Evolutionary conservation across 345 rosid species (phyloP).

Genomic region (Rhodamnia rubescens): DNA sequence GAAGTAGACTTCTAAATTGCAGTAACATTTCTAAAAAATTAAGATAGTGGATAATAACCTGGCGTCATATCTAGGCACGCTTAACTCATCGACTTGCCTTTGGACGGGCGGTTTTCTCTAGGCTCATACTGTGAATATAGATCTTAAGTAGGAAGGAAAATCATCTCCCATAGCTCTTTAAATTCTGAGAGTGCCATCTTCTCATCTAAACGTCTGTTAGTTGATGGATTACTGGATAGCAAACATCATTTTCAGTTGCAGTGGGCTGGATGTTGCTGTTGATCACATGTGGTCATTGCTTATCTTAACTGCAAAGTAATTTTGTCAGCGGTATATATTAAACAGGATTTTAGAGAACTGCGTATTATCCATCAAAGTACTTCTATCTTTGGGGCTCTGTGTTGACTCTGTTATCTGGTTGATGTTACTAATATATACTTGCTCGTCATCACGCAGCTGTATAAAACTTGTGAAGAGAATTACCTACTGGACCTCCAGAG

Average conservation of each 20-base stretch:
- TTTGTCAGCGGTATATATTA: not conserved
- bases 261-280: not conserved
- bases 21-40: not conserved
- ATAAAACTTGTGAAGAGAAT: constrained; percentile 79
- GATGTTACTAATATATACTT: not conserved
- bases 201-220: not conserved
- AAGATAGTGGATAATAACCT: not conserved
- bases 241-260: not conserved
- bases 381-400: not conserved
- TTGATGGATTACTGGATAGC: not conserved
- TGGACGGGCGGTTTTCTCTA: not conserved
- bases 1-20: not conserved
- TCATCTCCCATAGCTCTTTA: not conserved
- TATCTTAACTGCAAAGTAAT: not conserved
- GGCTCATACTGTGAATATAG: not conserved
- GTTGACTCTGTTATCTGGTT: not conserved
- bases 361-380: not conserved
- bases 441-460: constrained; percentile 38
- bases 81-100: not conserved
- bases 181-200: not conserved
- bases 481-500: constrained; percentile 83
- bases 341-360: not conserved
- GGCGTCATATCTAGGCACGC: not conserved
- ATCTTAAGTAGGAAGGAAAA: not conserved
- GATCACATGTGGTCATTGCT: not conserved